Conservation (phyloP, 1,139 yeast species). For the Magnusiomyces fungicola region DNA sequence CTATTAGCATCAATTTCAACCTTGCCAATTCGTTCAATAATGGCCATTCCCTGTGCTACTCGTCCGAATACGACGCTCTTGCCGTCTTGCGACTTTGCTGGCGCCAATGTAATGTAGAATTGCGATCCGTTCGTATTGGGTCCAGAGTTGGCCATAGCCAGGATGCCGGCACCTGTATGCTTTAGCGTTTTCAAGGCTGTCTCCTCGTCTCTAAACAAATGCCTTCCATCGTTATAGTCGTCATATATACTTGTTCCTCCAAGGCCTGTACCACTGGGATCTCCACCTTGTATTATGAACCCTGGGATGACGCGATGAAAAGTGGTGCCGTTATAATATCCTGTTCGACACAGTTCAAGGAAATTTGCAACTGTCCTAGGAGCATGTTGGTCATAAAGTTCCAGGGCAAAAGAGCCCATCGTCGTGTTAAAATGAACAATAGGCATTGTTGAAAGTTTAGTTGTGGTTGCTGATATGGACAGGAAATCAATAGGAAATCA, state of each 20-base stretch:
- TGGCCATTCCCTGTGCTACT: slow-evolving; percentile 46
- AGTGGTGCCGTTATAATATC: slow-evolving; percentile 28
- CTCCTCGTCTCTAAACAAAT: slow-evolving; percentile 37
- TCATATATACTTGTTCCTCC: slow-evolving; percentile 31
- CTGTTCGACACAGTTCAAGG: slow-evolving; percentile 23
- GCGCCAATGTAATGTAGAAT: slow-evolving; percentile 47
- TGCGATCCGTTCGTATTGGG: slow-evolving; percentile 37
- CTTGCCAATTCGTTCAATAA: slow-evolving; percentile 44
- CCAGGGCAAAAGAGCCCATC: slow-evolving; percentile 26
- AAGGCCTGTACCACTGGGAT: slow-evolving; percentile 33
- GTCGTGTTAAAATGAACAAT: slow-evolving; percentile 18
- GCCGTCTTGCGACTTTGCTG: slow-evolving; percentile 42
- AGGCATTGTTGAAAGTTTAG: no score
- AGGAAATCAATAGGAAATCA: background rate
- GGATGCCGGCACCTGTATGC: slow-evolving; percentile 47
- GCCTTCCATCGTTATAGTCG: slow-evolving; percentile 14
- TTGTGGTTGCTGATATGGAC: no score
- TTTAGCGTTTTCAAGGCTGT: slow-evolving; percentile 29
- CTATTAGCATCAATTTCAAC: slow-evolving; percentile 41
- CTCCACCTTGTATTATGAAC: slow-evolving; percentile 37
- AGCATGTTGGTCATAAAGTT: slow-evolving; percentile 29
- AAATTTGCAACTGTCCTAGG: slow-evolving; percentile 30
- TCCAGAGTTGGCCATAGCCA: slow-evolving; percentile 41
- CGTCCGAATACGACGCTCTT: slow-evolving; percentile 55
- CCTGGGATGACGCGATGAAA: slow-evolving; percentile 38